Evolutionary conservation across 768 basidiomycete genomes (phyloP).

Genomic region (Cyclocybe aegerita): DNA sequence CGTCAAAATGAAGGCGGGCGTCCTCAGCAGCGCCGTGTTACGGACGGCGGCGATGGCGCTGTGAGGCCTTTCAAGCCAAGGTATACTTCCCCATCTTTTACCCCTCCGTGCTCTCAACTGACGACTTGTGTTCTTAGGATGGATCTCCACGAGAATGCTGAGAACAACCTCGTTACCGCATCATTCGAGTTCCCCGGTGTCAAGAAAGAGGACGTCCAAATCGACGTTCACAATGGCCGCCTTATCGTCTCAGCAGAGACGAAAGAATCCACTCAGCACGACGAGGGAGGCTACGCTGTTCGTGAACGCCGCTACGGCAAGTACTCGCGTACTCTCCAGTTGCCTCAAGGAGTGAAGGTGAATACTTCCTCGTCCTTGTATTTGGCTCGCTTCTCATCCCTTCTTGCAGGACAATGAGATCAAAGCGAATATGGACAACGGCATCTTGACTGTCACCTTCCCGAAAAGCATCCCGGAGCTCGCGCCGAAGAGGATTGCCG

Average conservation of each 20-base stretch:
- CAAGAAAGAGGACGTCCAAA: constrained; percentile 45
- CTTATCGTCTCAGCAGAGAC: constrained; percentile 54
- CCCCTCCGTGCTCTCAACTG: background rate
- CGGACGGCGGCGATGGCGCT: constrained; percentile 12
- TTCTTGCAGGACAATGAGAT: constrained; percentile 29
- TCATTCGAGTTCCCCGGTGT: constrained; percentile 60
- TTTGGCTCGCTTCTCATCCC: constrained; percentile 17
- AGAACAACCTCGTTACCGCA: constrained; percentile 50
- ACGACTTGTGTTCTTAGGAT: constrained; percentile 33
- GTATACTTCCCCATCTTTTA: constrained; percentile 11
- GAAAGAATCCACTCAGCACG: constrained; percentile 27
- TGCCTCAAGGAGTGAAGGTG: constrained; percentile 56
- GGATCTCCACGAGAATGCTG: constrained; percentile 51
- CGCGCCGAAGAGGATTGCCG: constrained; percentile 29
- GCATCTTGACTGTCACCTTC: constrained; percentile 48
- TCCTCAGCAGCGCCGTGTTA: constrained; percentile 4
- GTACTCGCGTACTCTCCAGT: constrained; percentile 43
- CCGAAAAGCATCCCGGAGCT: constrained; percentile 41
- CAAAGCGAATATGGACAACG: constrained; percentile 44
- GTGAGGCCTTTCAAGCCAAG: constrained; percentile 28
- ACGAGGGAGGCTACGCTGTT: constrained; percentile 38
- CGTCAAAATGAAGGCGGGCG: constrained; percentile 4
- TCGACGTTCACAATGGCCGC: constrained; percentile 50
- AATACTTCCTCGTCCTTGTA: constrained; percentile 16
- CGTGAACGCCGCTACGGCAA: constrained; percentile 49